Conservation (phyloP, 1,139 yeast genomes). For the Zygosaccharomyces pseudobailii region DNA sequence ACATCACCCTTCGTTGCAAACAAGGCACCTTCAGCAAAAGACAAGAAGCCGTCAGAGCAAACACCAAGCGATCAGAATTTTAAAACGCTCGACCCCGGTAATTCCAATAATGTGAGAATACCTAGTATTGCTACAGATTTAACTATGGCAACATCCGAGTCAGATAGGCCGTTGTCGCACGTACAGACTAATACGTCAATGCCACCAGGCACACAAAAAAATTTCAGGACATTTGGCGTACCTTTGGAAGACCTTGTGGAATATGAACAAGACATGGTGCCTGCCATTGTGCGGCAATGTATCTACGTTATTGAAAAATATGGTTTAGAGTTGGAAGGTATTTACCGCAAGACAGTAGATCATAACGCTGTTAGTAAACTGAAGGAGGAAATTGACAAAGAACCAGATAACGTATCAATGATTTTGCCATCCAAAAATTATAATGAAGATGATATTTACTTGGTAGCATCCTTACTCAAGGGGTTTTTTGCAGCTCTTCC, state of each 20-base stretch:
- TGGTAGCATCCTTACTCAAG: constrained; percentile 68
- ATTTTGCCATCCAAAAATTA: constrained; percentile 46
- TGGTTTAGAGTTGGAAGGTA: constrained; percentile 83
- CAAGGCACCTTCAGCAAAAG: background rate
- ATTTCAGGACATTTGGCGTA: constrained; percentile 70
- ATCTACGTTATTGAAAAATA: constrained; percentile 77
- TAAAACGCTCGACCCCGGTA: constrained; percentile 30
- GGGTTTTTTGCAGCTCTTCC: constrained; percentile 65
- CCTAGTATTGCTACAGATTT: constrained; percentile 26
- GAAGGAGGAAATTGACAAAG: constrained; percentile 66
- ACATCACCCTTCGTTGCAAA: background rate
- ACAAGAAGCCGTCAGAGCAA: background rate
- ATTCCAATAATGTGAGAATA: constrained; percentile 15
- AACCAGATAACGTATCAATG: constrained; percentile 63
- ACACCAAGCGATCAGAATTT: constrained; percentile 7
- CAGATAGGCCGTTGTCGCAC: constrained; percentile 33
- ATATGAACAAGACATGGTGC: constrained; percentile 86
- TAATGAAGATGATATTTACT: constrained; percentile 68
- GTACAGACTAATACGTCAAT: constrained; percentile 33
- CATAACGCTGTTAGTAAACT: constrained; percentile 67
- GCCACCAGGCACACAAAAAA: constrained; percentile 37
- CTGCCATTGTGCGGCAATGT: constrained; percentile 85
- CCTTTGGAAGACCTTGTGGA: constrained; percentile 71
- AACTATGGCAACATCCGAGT: constrained; percentile 23
- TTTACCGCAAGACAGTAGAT: constrained; percentile 83